phyloP scores from a whole-genome alignment of 495 filamentous ascomycete genomes.

The Sabuloglossum arenarium region DNA sequence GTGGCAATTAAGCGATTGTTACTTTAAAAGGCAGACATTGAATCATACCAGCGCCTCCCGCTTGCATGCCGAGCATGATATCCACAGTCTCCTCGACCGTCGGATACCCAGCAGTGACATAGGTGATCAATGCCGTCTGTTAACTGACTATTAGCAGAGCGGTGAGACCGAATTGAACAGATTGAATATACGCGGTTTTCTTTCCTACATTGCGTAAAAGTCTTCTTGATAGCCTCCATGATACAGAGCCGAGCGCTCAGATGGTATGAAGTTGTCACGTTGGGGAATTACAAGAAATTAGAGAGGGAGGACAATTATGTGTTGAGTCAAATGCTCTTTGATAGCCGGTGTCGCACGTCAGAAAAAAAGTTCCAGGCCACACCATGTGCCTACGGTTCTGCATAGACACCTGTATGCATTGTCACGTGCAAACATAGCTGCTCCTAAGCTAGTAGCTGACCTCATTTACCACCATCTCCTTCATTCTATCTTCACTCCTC shows the following conservation, averaged over 20 bases:
- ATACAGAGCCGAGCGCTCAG: neutral
- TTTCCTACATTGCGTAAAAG: slow-evolving; percentile 75
- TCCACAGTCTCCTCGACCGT: slow-evolving; percentile 61
- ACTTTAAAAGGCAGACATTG: neutral
- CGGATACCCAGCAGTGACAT: slow-evolving; percentile 90
- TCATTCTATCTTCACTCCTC: no score
- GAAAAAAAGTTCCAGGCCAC: no score
- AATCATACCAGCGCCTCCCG: slow-evolving; percentile 66
- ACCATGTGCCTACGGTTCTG: no score
- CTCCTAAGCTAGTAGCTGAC: no score
- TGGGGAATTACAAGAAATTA: no score
- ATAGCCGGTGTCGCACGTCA: no score
- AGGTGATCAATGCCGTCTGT: slow-evolving; percentile 69
- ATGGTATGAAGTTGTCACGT: neutral
- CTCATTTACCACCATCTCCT: no score
- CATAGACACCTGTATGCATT: no score
- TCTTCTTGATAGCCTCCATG: slow-evolving; percentile 66
- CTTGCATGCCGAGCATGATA: slow-evolving; percentile 74
- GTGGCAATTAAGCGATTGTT: neutral
- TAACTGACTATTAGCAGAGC: slow-evolving; percentile 18
- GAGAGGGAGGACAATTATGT: neutral
- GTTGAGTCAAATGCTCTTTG: neutral
- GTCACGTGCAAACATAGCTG: no score
- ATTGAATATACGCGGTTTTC: slow-evolving; percentile 34
- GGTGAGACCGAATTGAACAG: slow-evolving; percentile 3